Percentiles rank a stretch among this genome's conserved stretches.
phyloP scores from a whole-genome alignment of 441 rosid genomes.

The Populus hybrid region DNA sequence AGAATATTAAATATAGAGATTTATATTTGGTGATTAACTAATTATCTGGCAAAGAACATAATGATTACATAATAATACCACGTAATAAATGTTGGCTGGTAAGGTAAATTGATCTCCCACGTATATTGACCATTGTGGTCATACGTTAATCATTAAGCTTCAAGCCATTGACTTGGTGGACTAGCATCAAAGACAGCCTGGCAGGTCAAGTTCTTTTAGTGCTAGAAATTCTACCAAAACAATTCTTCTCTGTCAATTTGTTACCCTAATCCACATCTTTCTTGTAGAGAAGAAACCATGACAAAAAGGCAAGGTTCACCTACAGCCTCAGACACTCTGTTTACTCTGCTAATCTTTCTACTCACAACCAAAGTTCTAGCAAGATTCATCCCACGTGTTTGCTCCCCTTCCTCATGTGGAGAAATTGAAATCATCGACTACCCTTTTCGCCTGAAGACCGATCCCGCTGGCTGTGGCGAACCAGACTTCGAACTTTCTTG shows the following conservation, averaged over 20 bases:
- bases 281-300: not conserved
- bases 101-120: not conserved
- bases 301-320: not conserved
- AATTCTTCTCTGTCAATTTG: not conserved
- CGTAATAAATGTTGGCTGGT: not conserved
- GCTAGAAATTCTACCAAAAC: no score
- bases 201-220: no score
- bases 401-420: conserved; percentile 35
- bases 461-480: conserved; percentile 28
- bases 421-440: conserved; percentile 22
- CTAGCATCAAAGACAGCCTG: no score
- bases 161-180: no score
- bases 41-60: not conserved
- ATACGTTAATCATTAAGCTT: no score
- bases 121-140: no score
- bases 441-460: conserved; percentile 32
- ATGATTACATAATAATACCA: not conserved
- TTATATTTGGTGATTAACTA: not conserved
- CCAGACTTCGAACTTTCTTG: conserved; percentile 27
- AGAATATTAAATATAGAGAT: not conserved
- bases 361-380: conserved; percentile 7
- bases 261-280: no score
- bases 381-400: conserved; percentile 18
- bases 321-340: conserved; percentile 1
- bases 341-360: conserved; percentile 5